A percentile compares a stretch with the other conserved stretches of the same genome.
phyloP scores from a whole-genome alignment of 768 basidiomycete genomes.

The Lentinus brumalis region DNA sequence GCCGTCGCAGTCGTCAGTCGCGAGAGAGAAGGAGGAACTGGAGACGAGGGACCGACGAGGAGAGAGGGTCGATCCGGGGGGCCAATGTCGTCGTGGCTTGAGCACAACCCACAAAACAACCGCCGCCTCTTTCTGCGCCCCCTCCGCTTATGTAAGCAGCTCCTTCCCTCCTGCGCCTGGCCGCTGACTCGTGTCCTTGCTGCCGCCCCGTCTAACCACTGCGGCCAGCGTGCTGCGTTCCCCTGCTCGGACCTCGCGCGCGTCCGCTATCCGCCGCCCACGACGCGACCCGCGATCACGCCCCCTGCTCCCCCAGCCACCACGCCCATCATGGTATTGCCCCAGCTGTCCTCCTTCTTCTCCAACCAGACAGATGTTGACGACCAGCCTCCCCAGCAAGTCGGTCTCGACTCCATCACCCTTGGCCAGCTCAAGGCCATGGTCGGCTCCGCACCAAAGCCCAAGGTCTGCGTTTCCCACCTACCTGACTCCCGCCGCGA shows the following conservation, averaged over 20 bases:
- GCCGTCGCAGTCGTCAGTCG: conserved; percentile 46
- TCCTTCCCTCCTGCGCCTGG: conserved; percentile 4
- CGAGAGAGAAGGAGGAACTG: conserved; percentile 35
- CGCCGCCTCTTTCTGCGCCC: conserved; percentile 19
- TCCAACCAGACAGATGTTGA: conserved; percentile 35
- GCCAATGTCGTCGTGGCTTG: conserved; percentile 38
- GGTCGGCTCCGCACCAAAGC: conserved; percentile 69
- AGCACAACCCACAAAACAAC: conserved; percentile 15
- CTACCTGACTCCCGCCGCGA: conserved; percentile 8
- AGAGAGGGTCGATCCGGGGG: conserved; percentile 45
- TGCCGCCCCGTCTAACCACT: neutral
- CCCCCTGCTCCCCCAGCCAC: neutral
- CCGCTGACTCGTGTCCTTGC: neutral
- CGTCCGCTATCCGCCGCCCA: neutral
- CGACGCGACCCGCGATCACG: neutral
- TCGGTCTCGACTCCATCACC: conserved; percentile 70
- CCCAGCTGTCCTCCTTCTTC: conserved; percentile 30
- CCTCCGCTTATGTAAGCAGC: conserved; percentile 27
- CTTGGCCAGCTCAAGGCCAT: conserved; percentile 80
- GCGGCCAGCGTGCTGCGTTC: conserved; percentile 1
- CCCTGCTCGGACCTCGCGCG: neutral
- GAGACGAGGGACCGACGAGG: conserved; percentile 45
- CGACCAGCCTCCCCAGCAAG: conserved; percentile 31
- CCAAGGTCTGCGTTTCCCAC: conserved; percentile 54
- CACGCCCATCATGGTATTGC: conserved; percentile 36